Evolutionary conservation across 768 basidiomycete genomes (phyloP), one percentile per base, ranked within the genome.

Genomic region (Russula lepida): DNA sequence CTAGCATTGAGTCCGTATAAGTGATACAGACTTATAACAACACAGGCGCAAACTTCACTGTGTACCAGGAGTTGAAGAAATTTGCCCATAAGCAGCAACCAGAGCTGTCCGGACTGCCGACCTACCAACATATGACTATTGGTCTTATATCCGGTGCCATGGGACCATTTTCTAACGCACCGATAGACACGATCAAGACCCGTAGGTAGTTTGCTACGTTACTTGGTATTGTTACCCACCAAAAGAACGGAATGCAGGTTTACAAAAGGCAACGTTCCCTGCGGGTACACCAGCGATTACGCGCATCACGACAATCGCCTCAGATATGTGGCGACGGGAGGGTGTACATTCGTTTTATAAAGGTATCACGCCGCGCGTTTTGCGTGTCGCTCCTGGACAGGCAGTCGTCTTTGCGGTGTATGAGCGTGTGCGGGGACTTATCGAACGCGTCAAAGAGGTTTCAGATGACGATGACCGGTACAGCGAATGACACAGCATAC

Each of bases 381-480:
- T 97, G 68, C 84, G 97, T 56, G 97, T 99, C 48, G 97, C 97
- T 2, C 97, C 97, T 8, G 97, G 95, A 1, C 92, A 92, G 72
- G 95, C 95, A 2, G 90, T 98, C 66, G 95, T 98, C 37, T 98
- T 98, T 69, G 92, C 95, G 13, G 95, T 99, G 28, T 98, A 98
- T 69, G 95, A 99, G 76, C 79, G 88, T 53, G 88, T 98, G 63
- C 85, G 88, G 72, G 74, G 70, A 68, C 58, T 80, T 41, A 87
- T 95, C 59, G 94, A 95, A 78, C 76, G 72, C 57, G 77, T 92
- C 56, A 77, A 71, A 60, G 83, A 83, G 48, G 77, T 76, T 23
- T 74, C 75, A 19, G 59, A 55, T 41, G 81, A 81, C 62, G 86
- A 87, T 37, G 82, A 86, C 65, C 71, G 73, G 49, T 89, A 86